phyloP scores from a whole-genome alignment of 169 alveolate species.

The Neospora caninum region DNA sequence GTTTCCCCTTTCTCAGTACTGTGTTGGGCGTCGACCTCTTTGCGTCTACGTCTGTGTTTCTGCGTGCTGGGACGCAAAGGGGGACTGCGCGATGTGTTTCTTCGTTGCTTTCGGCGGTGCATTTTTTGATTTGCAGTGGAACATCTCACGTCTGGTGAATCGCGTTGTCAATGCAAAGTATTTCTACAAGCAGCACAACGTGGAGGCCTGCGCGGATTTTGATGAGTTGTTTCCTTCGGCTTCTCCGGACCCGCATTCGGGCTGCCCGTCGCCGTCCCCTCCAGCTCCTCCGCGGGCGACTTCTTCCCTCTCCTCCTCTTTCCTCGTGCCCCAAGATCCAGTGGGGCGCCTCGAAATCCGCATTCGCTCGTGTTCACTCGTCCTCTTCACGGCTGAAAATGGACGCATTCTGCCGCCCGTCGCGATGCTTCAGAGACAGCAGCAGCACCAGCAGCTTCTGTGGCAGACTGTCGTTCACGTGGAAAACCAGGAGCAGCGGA shows the following conservation, averaged over 20 bases:
- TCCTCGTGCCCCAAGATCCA: conserved; percentile 14
- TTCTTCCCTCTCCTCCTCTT: background rate
- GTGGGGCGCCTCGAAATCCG: conserved; percentile 30
- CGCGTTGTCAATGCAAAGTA: conserved; percentile 58
- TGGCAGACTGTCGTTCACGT: conserved; percentile 45
- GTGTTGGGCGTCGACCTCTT: no score
- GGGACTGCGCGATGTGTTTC: no score
- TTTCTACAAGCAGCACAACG: conserved; percentile 55
- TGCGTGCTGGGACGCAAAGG: background rate
- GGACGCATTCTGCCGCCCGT: background rate
- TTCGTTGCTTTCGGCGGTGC: background rate
- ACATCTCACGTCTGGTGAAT: conserved; percentile 48
- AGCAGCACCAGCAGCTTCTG: conserved; percentile 56
- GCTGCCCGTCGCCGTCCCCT: background rate
- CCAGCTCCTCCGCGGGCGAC: background rate
- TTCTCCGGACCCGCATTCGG: background rate
- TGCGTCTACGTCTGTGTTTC: background rate
- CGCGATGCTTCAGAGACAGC: conserved; percentile 49
- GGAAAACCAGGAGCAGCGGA: conserved; percentile 54
- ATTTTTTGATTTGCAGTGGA: conserved; percentile 28
- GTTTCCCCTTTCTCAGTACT: no score
- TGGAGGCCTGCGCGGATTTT: conserved; percentile 42
- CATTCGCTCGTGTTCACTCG: conserved; percentile 28
- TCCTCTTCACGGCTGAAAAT: conserved; percentile 48
- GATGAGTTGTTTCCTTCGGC: conserved; percentile 35